Evolutionary conservation across 345 rosid genomes (phyloP), one percentile per base, ranked within the genome.

Genomic region (Brassica cretica): DNA sequence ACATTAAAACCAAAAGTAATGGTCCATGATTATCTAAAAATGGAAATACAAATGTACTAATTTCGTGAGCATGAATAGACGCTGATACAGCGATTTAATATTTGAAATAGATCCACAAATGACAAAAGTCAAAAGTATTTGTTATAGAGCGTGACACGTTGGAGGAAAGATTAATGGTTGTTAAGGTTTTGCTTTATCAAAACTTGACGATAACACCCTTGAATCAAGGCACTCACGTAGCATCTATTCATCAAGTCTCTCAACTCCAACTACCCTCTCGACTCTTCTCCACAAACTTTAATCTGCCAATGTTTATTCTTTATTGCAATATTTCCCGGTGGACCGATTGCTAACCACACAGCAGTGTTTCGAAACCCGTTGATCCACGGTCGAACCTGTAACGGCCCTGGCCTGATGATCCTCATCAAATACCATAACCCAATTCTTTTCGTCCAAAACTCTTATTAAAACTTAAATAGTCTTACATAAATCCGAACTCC

Each of bases 121-220:
- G 56, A 72, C 41, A 32, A 72, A 78, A 72, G 77, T 72, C 73
- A 58, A 59, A 78, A 72, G 68, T 71, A 66, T 66, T 44, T 72
- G 68, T 44, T 6, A 24, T 72, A 72, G 77, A 78, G 67, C 81
- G 81, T 78, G 81, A 78, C 81, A 78, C 76, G 81, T 78, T 32
- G 68, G 81, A 72, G 16, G 66, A 5, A 49, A 69, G 62, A 77
- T 4, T 41, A 41, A 8, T 64, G 80, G 76, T 70, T 67, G 71
- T 77, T 25, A 37, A 62, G 61, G 51, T 32, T 25, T 64, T 6
- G 21, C 11, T 76, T 24, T 10, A 53, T 35, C 2, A 1, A 1
- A 3, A 44, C 2, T 0, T 51, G 74, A 70, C 46, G 70, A 77
- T 8, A 14, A 25, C 71, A 37, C 16, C 70, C 60, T 58, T 77